Evolutionary conservation across 176 grass and related monocot genomes (phyloP).

Genomic region (Panicum miliaceum): DNA sequence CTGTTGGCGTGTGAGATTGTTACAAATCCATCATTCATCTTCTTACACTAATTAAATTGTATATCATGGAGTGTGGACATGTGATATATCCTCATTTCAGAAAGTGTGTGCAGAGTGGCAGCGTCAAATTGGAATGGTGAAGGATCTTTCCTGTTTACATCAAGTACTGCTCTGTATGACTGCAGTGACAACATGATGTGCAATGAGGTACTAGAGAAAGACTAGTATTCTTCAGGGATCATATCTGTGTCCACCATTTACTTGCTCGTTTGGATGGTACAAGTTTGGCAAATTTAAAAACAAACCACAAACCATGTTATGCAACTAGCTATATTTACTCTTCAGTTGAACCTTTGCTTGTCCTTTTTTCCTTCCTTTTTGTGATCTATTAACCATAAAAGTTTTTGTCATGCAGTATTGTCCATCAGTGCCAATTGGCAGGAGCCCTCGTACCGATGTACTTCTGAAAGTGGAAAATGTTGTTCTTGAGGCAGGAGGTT

Average conservation of each 20-base stretch:
- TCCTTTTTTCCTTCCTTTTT: neutral
- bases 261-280: neutral
- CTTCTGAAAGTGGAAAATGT: conserved; percentile 85
- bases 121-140: conserved; percentile 88
- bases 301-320: neutral
- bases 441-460: conserved; percentile 79
- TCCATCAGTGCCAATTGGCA: conserved; percentile 76
- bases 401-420: conserved; percentile 54
- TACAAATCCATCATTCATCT: neutral
- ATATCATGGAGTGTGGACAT: conserved; percentile 27
- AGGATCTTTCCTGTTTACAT: conserved; percentile 94
- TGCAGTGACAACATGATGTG: conserved; percentile 74
- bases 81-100: conserved; percentile 39
- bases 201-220: conserved; percentile 60
- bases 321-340: conserved; percentile 22
- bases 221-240: neutral
- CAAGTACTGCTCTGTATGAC: conserved; percentile 82
- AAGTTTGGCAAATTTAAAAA: neutral
- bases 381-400: conserved; percentile 3
- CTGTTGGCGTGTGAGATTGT: conserved; percentile 7
- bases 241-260: neutral
- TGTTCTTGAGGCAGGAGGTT: conserved; percentile 76
- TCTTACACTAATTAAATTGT: neutral
- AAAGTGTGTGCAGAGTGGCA: conserved; percentile 64
- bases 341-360: neutral